phyloP scores from a whole-genome alignment of 2,329 filamentous ascomycete species.

The Fusarium concolor region DNA sequence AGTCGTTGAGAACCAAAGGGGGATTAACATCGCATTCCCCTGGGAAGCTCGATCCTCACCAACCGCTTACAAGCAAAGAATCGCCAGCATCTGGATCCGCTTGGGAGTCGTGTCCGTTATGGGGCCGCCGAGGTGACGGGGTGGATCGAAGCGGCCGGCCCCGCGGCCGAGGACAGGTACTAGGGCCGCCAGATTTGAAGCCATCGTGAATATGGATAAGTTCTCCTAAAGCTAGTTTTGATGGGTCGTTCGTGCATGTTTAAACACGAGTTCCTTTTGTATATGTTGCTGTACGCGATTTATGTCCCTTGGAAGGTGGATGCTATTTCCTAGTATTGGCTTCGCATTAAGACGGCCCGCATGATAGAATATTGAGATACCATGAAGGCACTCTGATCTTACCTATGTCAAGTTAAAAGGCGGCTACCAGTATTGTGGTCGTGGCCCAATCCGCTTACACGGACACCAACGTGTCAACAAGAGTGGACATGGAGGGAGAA shows the following conservation, averaged over 20 bases:
- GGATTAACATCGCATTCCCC: no score
- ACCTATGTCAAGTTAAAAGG: conserved; percentile 5
- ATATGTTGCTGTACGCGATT: neutral
- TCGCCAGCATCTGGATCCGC: conserved; percentile 9
- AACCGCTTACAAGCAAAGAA: neutral
- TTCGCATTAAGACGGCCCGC: neutral
- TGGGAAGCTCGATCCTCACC: neutral
- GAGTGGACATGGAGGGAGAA: conserved; percentile 7
- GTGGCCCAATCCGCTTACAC: conserved; percentile 24
- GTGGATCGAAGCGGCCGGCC: conserved; percentile 35
- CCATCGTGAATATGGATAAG: conserved; percentile 33
- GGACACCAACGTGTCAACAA: conserved; percentile 1
- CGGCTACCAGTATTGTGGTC: conserved; percentile 2
- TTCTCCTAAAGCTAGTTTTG: conserved; percentile 14
- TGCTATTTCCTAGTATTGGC: neutral
- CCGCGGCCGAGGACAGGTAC: conserved; percentile 22
- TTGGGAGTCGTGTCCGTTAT: conserved; percentile 15
- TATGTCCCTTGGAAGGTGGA: neutral
- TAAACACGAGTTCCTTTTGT: neutral
- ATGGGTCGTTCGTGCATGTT: neutral
- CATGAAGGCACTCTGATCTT: neutral
- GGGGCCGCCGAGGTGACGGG: conserved; percentile 10
- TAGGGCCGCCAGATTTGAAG: conserved; percentile 35
- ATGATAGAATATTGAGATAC: neutral
- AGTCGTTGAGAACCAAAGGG: neutral